Evolutionary conservation across 345 rosid genomes (phyloP).

Genomic region (Melastoma malabathricum): DNA sequence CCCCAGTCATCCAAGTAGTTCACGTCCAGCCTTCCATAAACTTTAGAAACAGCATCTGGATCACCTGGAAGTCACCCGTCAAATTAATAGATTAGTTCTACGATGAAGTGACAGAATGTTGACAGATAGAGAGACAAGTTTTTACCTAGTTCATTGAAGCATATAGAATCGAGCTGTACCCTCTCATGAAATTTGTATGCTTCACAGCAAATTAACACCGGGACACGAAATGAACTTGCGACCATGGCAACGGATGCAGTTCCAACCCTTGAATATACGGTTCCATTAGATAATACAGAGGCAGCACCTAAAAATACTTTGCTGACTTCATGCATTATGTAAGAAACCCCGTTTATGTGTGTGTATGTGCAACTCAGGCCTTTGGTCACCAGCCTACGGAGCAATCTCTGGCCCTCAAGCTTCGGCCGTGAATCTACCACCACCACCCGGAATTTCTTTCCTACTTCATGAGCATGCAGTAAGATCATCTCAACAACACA

Average conservation of each 20-base stretch:
- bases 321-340: slow-evolving; percentile 89
- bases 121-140: slow-evolving; percentile 2
- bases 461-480: slow-evolving; percentile 71
- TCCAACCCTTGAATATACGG: slow-evolving; percentile 87
- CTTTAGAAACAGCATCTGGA: slow-evolving; percentile 62
- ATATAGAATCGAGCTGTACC: slow-evolving; percentile 89
- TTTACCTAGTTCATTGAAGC: slow-evolving; percentile 90
- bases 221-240: slow-evolving; percentile 68
- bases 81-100: background rate
- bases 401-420: slow-evolving; percentile 74
- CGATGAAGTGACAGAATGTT: slow-evolving; percentile 1
- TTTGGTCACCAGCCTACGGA: slow-evolving; percentile 67
- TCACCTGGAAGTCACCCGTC: slow-evolving; percentile 37
- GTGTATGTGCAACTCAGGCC: slow-evolving; percentile 83
- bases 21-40: slow-evolving; percentile 58
- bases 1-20: slow-evolving; percentile 42
- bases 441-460: slow-evolving; percentile 74
- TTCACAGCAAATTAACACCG: slow-evolving; percentile 90
- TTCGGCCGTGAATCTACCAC: slow-evolving; percentile 92
- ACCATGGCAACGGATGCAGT: slow-evolving; percentile 95
- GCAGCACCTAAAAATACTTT: slow-evolving; percentile 88
- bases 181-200: slow-evolving; percentile 94
- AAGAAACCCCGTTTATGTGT: slow-evolving; percentile 84
- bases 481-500: slow-evolving; percentile 85
- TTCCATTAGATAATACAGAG: slow-evolving; percentile 87